Percentiles rank a stretch among this genome's conserved stretches.
phyloP scores from a whole-genome alignment of 2,329 filamentous ascomycete genomes.

The Westerdykella aurantiaca region DNA sequence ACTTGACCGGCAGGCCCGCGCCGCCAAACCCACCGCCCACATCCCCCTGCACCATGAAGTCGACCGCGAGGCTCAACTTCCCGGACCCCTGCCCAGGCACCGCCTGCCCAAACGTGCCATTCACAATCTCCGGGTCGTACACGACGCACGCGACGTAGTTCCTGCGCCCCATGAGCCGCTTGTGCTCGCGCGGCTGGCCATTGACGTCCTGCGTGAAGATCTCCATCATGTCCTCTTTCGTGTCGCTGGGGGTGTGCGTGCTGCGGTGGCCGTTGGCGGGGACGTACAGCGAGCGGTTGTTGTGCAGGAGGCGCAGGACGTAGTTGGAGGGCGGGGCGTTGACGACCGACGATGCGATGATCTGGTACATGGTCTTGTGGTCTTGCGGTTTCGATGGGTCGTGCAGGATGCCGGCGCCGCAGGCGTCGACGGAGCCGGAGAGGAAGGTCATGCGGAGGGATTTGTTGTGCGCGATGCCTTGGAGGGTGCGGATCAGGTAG shows the following conservation, averaged over 20 bases:
- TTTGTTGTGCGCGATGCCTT: constrained; percentile 93
- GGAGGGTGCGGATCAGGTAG: constrained; percentile 90
- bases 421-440: constrained; percentile 85
- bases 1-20: constrained; percentile 82
- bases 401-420: constrained; percentile 88
- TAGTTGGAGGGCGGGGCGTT: constrained; percentile 80
- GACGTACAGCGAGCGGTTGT: constrained; percentile 85
- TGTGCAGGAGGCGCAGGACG: constrained; percentile 91
- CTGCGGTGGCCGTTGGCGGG: constrained; percentile 76
- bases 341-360: constrained; percentile 89
- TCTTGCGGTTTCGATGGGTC: constrained; percentile 86
- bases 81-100: constrained; percentile 38
- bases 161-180: constrained; percentile 85
- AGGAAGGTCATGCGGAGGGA: constrained; percentile 95
- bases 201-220: constrained; percentile 94
- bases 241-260: constrained; percentile 71
- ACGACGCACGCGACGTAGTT: constrained; percentile 94
- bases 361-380: constrained; percentile 99
- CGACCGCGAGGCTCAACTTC: constrained; percentile 76
- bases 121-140: constrained; percentile 78
- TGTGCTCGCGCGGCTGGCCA: constrained; percentile 74
- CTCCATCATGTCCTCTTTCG: constrained; percentile 99
- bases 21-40: constrained; percentile 43
- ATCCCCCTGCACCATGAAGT: constrained; percentile 95
- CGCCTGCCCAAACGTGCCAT: constrained; percentile 39